Percentiles rank a stretch among this genome's conserved stretches.
These are phyloP conservation scores for Trametes sp. DNA, from an alignment of 1,284 basidiomycete genomes.

Conservation along the genomic window DNA sequence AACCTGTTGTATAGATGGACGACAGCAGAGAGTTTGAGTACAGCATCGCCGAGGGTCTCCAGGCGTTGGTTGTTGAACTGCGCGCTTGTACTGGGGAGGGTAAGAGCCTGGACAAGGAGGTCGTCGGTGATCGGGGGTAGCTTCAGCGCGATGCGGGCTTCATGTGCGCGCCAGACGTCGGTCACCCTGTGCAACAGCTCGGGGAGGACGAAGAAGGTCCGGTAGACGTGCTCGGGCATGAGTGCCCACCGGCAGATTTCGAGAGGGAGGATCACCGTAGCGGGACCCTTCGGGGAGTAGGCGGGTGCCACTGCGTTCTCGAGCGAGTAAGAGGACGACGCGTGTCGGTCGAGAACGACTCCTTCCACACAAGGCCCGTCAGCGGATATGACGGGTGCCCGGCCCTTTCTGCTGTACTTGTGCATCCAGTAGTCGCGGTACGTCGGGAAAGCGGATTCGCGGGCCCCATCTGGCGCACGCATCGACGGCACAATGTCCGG, in stretches of 20 bases:
- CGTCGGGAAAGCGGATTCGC: conserved; percentile 54
- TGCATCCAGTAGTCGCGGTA: conserved; percentile 68
- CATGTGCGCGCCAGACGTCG: conserved; percentile 66
- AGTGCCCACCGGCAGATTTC: conserved; percentile 58
- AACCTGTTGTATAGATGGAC: conserved; percentile 80
- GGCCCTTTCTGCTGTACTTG: conserved; percentile 58
- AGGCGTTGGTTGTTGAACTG: conserved; percentile 83
- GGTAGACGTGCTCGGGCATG: conserved; percentile 55
- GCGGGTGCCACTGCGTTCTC: conserved; percentile 27
- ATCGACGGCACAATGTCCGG: conserved; percentile 71
- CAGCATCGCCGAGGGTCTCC: conserved; percentile 85
- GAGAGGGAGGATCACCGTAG: conserved; percentile 54
- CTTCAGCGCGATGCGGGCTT: conserved; percentile 57
- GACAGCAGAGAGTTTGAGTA: conserved; percentile 78
- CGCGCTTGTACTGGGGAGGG: conserved; percentile 67
- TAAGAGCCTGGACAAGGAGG: conserved; percentile 74
- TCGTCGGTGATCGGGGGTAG: conserved; percentile 65
- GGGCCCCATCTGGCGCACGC: conserved; percentile 54
- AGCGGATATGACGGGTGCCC: conserved; percentile 51
- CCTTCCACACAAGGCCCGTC: conserved; percentile 70
- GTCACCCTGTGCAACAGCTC: conserved; percentile 71
- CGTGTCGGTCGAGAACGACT: conserved; percentile 49
- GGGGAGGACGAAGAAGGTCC: conserved; percentile 65
- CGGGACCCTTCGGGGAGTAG: neutral
- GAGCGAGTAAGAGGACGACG: conserved; percentile 54